A percentile compares a stretch with the other conserved stretches of the same genome.
Evolutionary conservation across 352 stramenopile genomes (phyloP).

Genomic region (Globisporangium nodosum): DNA sequence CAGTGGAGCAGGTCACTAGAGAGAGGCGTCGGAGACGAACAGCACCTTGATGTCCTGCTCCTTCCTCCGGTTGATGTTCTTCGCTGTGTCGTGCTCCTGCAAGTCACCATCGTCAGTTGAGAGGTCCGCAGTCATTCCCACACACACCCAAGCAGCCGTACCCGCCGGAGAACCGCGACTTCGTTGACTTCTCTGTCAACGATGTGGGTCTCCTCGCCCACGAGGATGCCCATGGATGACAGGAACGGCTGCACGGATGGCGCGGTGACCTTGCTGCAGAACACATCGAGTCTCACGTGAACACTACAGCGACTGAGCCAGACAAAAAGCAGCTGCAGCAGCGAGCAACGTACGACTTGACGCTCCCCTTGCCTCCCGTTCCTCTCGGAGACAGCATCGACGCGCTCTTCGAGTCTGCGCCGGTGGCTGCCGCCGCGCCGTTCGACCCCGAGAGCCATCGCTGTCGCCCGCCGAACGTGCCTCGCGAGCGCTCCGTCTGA

Average conservation of each 20-base stretch:
- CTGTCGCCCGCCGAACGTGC: slow-evolving; percentile 67
- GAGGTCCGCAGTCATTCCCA: neutral
- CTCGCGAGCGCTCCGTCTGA: slow-evolving; percentile 60
- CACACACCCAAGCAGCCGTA: slow-evolving; percentile 16
- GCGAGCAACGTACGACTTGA: slow-evolving; percentile 43
- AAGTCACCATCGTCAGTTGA: neutral
- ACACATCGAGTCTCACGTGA: too few relatives aligned
- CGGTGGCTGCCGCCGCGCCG: slow-evolving; percentile 6
- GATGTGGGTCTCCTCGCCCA: slow-evolving; percentile 74
- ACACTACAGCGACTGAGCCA: neutral
- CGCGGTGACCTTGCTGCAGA: slow-evolving; percentile 46
- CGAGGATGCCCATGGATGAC: slow-evolving; percentile 60
- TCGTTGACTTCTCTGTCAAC: slow-evolving; percentile 80
- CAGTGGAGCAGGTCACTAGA: neutral
- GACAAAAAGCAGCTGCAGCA: too few relatives aligned
- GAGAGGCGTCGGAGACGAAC: neutral
- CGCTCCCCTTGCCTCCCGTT: slow-evolving; percentile 21
- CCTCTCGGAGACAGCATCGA: slow-evolving; percentile 36
- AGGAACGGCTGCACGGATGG: slow-evolving; percentile 69
- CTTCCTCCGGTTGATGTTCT: slow-evolving; percentile 63
- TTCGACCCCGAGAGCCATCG: slow-evolving; percentile 51
- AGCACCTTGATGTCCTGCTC: slow-evolving; percentile 63
- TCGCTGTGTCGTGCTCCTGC: slow-evolving; percentile 61
- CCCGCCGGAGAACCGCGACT: slow-evolving; percentile 51
- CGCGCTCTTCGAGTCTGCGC: slow-evolving; percentile 32